Conservation (phyloP, 2,329 filamentous ascomycete species). For the Keithomyces neogunnii region DNA sequence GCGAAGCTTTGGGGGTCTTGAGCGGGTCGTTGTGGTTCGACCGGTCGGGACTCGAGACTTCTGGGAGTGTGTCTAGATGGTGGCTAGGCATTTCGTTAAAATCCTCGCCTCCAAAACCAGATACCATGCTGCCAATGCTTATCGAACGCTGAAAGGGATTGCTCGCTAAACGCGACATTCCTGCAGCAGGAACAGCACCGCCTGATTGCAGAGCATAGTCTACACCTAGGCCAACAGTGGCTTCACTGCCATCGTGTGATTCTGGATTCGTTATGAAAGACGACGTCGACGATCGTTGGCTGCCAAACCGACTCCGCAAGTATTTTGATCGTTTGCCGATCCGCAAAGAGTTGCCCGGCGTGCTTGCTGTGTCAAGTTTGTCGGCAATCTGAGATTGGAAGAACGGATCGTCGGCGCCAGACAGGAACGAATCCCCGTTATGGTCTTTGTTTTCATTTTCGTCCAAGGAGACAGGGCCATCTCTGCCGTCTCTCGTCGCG, state of each 20-base stretch:
- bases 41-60: slow-evolving; percentile 35
- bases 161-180: slow-evolving; percentile 40
- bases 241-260: slow-evolving; percentile 60
- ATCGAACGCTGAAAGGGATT: slow-evolving; percentile 63
- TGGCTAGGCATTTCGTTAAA: slow-evolving; percentile 34
- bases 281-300: slow-evolving; percentile 52
- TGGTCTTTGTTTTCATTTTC: slow-evolving; percentile 17
- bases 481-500: slow-evolving; percentile 2
- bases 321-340: slow-evolving; percentile 43
- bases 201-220: slow-evolving; percentile 81
- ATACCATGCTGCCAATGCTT: slow-evolving; percentile 85
- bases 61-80: slow-evolving; percentile 41
- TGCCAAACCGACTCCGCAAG: slow-evolving; percentile 47
- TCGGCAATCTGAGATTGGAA: slow-evolving; percentile 25
- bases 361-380: slow-evolving; percentile 35
- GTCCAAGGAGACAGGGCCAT: slow-evolving; percentile 1
- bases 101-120: slow-evolving; percentile 52
- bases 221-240: slow-evolving; percentile 55
- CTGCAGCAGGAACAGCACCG: slow-evolving; percentile 56
- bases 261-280: slow-evolving; percentile 48
- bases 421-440: slow-evolving; percentile 18
- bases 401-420: slow-evolving; percentile 18
- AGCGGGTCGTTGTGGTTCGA: slow-evolving; percentile 38
- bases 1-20: slow-evolving; percentile 60
- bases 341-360: slow-evolving; percentile 37